These are phyloP conservation scores for Vanderwaltozyma polyspora DNA, from an alignment of 805 yeast species.

Conservation along the genomic window DNA sequence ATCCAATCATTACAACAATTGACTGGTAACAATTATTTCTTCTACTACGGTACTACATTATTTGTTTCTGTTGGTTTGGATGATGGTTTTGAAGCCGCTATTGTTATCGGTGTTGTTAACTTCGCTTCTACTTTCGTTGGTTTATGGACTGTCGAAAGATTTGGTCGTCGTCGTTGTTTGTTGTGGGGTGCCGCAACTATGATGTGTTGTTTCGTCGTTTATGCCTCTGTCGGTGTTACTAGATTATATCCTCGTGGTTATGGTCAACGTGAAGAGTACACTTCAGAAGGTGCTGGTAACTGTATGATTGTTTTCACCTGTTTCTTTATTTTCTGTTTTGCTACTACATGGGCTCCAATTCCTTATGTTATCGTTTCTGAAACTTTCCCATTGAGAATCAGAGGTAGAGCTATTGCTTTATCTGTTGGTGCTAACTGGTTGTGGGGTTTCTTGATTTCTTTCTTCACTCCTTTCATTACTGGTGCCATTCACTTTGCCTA, in stretches of 20 bases:
- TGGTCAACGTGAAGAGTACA: conserved; percentile 21
- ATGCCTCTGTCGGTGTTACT: conserved; percentile 49
- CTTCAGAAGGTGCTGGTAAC: conserved; percentile 29
- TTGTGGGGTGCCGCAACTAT: conserved; percentile 37
- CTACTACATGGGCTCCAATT: conserved; percentile 62
- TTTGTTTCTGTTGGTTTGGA: conserved; percentile 24
- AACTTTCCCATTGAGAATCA: conserved; percentile 58
- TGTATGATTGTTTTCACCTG: conserved; percentile 31
- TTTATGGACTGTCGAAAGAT: conserved; percentile 37
- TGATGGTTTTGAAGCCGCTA: conserved; percentile 46
- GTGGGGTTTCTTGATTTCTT: conserved; percentile 55
- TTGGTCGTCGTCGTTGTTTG: conserved; percentile 38
- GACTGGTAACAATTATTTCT: conserved; percentile 52
- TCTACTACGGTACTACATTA: conserved; percentile 44
- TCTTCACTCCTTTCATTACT: conserved; percentile 64
- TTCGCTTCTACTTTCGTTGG: conserved; percentile 42
- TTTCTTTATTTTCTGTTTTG: conserved; percentile 52
- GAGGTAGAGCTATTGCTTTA: conserved; percentile 43
- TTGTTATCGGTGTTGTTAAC: conserved; percentile 45
- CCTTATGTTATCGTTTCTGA: conserved; percentile 52
- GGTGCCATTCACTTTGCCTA: conserved; percentile 50
- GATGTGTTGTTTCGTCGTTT: conserved; percentile 33
- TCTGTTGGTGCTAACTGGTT: conserved; percentile 51
- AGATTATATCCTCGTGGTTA: conserved; percentile 30
- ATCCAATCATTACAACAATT: conserved; percentile 54